Evolutionary conservation across 805 yeast genomes (phyloP).

Genomic region (Schizosaccharomyces cryophilus): DNA sequence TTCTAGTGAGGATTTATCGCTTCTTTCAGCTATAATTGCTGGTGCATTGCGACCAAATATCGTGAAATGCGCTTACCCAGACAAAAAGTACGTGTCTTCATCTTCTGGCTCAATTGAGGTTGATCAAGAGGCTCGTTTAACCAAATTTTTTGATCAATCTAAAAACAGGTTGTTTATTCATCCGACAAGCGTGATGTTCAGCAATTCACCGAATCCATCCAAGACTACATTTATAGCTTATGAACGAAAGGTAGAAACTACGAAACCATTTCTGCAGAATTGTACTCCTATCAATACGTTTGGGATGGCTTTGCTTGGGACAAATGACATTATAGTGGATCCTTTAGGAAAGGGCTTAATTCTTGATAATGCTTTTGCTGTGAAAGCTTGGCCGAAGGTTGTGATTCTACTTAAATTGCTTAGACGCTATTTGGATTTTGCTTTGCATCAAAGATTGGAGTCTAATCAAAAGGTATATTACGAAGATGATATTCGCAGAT

Average conservation of each 20-base stretch:
- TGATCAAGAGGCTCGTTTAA: slow-evolving; percentile 58
- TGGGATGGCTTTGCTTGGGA: slow-evolving; percentile 46
- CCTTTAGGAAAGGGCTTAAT: slow-evolving; percentile 57
- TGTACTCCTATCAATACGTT: slow-evolving; percentile 57
- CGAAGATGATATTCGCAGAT: not conserved
- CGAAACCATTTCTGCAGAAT: slow-evolving; percentile 46
- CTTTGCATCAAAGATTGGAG: not conserved
- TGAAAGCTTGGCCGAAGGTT: slow-evolving; percentile 81
- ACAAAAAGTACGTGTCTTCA: slow-evolving; percentile 45
- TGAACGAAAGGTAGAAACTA: slow-evolving; percentile 31
- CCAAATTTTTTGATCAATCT: slow-evolving; percentile 43
- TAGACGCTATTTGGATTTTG: not conserved
- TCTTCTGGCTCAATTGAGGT: slow-evolving; percentile 58
- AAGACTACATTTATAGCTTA: slow-evolving; percentile 31
- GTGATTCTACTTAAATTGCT: slow-evolving; percentile 14
- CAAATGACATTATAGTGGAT: slow-evolving; percentile 33
- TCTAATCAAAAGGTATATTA: not conserved
- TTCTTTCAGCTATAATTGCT: slow-evolving; percentile 44
- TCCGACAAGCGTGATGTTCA: slow-evolving; percentile 60
- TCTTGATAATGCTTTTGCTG: slow-evolving; percentile 70
- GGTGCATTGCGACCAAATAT: slow-evolving; percentile 68
- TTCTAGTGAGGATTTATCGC: slow-evolving; percentile 17
- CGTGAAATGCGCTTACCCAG: slow-evolving; percentile 61
- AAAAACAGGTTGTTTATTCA: slow-evolving; percentile 48
- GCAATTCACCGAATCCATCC: slow-evolving; percentile 18